Conservation (phyloP, 306 rosid genomes). For the Begonia fuchsioides region DNA sequence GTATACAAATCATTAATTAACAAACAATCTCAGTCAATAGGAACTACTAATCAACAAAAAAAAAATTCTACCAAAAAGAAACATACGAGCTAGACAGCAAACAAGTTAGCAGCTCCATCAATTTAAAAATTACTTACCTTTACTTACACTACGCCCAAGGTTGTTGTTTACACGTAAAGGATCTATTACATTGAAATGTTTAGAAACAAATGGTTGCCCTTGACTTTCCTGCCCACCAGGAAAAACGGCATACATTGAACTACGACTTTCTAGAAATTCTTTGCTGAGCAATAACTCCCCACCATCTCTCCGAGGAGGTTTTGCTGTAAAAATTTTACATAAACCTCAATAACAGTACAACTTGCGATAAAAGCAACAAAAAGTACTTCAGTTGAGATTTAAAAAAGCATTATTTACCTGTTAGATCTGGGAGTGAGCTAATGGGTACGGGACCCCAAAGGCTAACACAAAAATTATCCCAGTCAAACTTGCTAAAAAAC, state of each 20-base stretch:
- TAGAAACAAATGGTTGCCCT: slow-evolving; percentile 80
- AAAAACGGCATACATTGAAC: slow-evolving; percentile 67
- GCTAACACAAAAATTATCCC: slow-evolving; percentile 96
- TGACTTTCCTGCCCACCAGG: slow-evolving; percentile 79
- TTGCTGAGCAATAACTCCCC: slow-evolving; percentile 79
- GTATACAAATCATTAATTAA: neutral
- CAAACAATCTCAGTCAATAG: too few species aligned
- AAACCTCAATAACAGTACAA: neutral
- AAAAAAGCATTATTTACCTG: slow-evolving; percentile 32
- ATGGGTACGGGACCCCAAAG: slow-evolving; percentile 94
- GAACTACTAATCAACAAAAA: too few species aligned
- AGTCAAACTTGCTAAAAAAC: slow-evolving; percentile 96
- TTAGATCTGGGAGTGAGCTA: slow-evolving; percentile 77
- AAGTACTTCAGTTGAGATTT: neutral
- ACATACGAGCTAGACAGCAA: too few species aligned
- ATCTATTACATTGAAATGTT: slow-evolving; percentile 93
- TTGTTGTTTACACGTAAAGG: slow-evolving; percentile 93
- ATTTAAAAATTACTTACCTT: slow-evolving; percentile 39
- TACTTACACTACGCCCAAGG: slow-evolving; percentile 99
- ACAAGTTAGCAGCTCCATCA: slow-evolving; percentile 2
- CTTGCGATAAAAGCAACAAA: neutral
- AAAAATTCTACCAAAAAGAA: too few species aligned
- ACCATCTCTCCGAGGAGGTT: slow-evolving; percentile 89
- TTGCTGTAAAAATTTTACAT: slow-evolving; percentile 34
- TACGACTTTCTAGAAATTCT: slow-evolving; percentile 64